phyloP scores from a whole-genome alignment of 495 filamentous ascomycete genomes.

The Aspergillus avenaceus region DNA sequence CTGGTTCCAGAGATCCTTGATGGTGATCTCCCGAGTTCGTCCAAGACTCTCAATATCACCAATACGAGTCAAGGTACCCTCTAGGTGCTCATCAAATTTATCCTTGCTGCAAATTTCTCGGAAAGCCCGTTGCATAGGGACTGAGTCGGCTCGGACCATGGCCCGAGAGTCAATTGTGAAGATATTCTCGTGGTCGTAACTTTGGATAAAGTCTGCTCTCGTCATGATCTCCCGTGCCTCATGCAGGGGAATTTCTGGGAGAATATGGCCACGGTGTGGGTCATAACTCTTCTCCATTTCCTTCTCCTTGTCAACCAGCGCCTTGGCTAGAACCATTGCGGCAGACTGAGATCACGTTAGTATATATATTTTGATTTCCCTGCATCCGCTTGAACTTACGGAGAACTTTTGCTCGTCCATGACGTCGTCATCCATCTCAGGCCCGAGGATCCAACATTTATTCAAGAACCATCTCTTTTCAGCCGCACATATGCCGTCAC shows the following conservation, averaged over 20 bases:
- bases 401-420: constrained; percentile 99
- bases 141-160: constrained; percentile 86
- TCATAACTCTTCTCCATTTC: constrained; percentile 62
- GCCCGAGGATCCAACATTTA: constrained; percentile 89
- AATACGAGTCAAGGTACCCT: constrained; percentile 80
- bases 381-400: constrained; percentile 40
- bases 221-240: constrained; percentile 92
- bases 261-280: constrained; percentile 61
- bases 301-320: constrained; percentile 77
- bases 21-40: constrained; percentile 83
- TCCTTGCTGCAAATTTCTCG: constrained; percentile 65
- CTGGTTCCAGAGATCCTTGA: constrained; percentile 75
- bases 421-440: constrained; percentile 96
- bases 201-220: constrained; percentile 86
- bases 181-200: constrained; percentile 88
- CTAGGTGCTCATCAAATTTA: constrained; percentile 76
- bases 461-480: constrained; percentile 96
- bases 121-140: constrained; percentile 95
- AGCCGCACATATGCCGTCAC: constrained; percentile 68
- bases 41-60: constrained; percentile 88
- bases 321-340: constrained; percentile 88
- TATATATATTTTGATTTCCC: not conserved
- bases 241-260: constrained; percentile 80
- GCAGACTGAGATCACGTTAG: constrained; percentile 54
- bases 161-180: constrained; percentile 90